A percentile compares a stretch with the other conserved stretches of the same genome.
These are phyloP conservation scores for Alternaria metachromatica DNA, from an alignment of 2,329 filamentous ascomycete species.

Conservation along the genomic window DNA sequence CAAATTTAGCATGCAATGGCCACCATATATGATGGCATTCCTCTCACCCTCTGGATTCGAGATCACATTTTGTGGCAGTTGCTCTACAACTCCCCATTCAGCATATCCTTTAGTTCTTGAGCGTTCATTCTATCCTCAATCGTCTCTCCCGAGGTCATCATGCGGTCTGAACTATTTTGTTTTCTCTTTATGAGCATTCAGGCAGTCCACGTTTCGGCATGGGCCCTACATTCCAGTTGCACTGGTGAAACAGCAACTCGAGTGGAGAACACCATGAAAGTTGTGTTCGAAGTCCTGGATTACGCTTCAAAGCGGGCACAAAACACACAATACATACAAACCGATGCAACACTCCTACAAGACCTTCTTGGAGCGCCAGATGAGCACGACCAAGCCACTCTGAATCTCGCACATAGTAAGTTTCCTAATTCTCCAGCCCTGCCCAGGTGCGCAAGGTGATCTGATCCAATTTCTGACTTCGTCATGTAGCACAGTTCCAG, in stretches of 20 bases:
- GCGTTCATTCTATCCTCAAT: not conserved
- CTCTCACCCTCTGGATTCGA: not conserved
- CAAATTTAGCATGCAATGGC: not conserved
- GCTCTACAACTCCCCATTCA: not conserved
- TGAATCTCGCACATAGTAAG: not conserved
- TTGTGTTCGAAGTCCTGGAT: not conserved
- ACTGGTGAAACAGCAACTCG: not conserved
- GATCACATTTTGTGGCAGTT: not conserved
- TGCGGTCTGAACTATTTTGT: not conserved
- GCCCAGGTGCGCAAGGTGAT: not conserved
- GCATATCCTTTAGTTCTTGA: not conserved
- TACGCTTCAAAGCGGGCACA: not conserved
- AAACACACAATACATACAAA: not conserved
- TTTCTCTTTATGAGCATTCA: not conserved
- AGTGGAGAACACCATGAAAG: not conserved
- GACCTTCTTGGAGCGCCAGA: not conserved
- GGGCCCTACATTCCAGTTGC: not conserved
- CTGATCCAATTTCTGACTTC: not conserved
- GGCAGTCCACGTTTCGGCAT: not conserved
- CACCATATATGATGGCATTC: not conserved
- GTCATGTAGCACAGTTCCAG: not conserved
- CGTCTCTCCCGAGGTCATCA: not conserved
- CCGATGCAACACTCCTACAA: not conserved
- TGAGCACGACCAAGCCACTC: not conserved
- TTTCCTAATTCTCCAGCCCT: not conserved